Percentiles rank a stretch among this genome's conserved stretches.
phyloP scores from a whole-genome alignment of 306 rosid species.

The Fragaria nilgerrensis region DNA sequence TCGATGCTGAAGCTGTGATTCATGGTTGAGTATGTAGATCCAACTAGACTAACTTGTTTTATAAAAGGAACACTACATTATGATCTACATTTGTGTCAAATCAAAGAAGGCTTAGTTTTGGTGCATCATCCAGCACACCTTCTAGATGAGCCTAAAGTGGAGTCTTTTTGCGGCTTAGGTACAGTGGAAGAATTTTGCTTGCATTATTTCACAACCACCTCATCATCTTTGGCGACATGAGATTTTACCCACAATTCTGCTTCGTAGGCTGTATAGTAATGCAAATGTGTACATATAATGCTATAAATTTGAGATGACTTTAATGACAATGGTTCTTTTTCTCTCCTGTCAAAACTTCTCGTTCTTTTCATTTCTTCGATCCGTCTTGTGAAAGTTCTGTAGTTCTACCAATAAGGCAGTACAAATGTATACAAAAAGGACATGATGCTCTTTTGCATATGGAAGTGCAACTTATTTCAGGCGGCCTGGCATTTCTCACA shows the following conservation, averaged over 20 bases:
- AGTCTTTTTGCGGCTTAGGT: background rate
- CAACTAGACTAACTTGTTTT: background rate
- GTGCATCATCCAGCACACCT: background rate
- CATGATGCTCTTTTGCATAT: too few relatives aligned
- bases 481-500: background rate
- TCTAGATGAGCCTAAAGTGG: background rate
- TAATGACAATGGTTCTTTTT: background rate
- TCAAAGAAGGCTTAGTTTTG: background rate
- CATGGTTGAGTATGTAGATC: slow-evolving; percentile 27
- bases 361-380: background rate
- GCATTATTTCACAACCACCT: background rate
- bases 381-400: background rate
- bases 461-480: background rate
- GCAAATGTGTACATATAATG: background rate
- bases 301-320: background rate
- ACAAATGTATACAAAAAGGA: background rate
- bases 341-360: background rate
- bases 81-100: background rate
- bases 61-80: background rate
- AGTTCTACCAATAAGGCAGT: background rate
- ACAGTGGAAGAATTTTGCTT: background rate
- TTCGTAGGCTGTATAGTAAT: background rate
- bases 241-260: background rate
- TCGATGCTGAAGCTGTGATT: slow-evolving; percentile 36
- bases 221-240: background rate